phyloP scores from a whole-genome alignment of 1,139 yeast species.

The Pichia norvegensis region DNA sequence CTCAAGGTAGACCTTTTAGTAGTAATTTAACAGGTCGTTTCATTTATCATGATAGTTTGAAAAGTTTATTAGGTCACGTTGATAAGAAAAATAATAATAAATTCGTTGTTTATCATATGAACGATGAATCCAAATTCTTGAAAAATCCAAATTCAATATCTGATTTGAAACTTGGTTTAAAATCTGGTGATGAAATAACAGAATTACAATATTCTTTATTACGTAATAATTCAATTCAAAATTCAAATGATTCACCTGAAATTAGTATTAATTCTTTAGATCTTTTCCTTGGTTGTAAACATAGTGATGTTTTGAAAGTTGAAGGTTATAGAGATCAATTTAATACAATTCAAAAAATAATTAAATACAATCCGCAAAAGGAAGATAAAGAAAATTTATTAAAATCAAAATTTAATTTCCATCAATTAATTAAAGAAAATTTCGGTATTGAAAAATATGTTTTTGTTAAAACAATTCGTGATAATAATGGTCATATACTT shows the following conservation, averaged over 20 bases:
- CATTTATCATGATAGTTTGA: constrained; percentile 22
- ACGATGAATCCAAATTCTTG: background rate
- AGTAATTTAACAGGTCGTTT: constrained; percentile 30
- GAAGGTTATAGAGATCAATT: constrained; percentile 11
- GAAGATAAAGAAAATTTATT: background rate
- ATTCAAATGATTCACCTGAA: constrained; percentile 2
- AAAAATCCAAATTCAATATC: background rate
- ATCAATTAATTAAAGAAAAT: constrained; percentile 13
- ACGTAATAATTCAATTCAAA: constrained; percentile 3
- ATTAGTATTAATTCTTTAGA: constrained; percentile 11
- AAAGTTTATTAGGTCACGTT: constrained; percentile 20
- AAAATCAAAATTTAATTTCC: constrained; percentile 15
- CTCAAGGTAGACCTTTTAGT: constrained; percentile 37
- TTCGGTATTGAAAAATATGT: constrained; percentile 22
- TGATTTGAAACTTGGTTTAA: background rate
- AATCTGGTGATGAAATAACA: constrained; percentile 1
- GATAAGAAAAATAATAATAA: constrained; percentile 19
- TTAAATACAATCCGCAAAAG: constrained; percentile 7
- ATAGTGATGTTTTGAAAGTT: constrained; percentile 8
- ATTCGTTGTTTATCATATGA: constrained; percentile 18
- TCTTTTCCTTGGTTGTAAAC: constrained; percentile 8
- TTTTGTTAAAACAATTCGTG: constrained; percentile 34
- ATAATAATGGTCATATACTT: constrained; percentile 31
- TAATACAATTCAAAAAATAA: constrained; percentile 6
- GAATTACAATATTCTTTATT: background rate